Conservation (phyloP, 2,329 filamentous ascomycete genomes). For the Ophiocordyceps robertsii region DNA sequence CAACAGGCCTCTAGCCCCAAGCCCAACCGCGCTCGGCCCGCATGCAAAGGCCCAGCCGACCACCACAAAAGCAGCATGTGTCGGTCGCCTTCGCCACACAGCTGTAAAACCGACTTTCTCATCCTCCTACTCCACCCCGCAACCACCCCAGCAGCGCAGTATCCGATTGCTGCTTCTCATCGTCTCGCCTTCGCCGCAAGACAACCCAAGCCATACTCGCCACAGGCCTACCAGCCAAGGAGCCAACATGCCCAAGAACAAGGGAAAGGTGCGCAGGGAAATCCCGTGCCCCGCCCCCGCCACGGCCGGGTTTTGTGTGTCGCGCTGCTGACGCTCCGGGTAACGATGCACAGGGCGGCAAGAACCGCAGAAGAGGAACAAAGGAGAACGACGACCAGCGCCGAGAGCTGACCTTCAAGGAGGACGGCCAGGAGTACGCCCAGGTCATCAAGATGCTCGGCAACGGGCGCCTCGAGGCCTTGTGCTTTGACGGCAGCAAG, state of each 20-base stretch:
- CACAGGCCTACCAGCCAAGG: too few relatives aligned
- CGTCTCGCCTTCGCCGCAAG: not conserved
- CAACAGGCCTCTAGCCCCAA: not conserved
- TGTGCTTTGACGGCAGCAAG: constrained; percentile 77
- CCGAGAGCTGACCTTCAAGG: constrained; percentile 97
- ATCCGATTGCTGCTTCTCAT: not conserved
- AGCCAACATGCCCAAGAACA: constrained; percentile 87
- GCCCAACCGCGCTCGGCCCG: not conserved
- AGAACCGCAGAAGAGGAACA: constrained; percentile 97
- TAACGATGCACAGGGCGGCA: constrained; percentile 59
- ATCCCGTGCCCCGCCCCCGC: constrained; percentile 15
- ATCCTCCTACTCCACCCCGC: not conserved
- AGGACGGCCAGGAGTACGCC: constrained; percentile 69
- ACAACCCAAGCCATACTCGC: too few relatives aligned
- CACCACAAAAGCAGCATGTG: not conserved
- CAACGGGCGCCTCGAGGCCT: constrained; percentile 82
- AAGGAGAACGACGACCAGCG: constrained; percentile 99
- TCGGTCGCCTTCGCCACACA: not conserved
- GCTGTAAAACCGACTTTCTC: not conserved
- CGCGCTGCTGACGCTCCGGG: not conserved
- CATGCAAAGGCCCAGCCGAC: constrained; percentile 1
- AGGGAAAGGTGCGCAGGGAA: constrained; percentile 70
- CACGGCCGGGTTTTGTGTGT: constrained; percentile 2
- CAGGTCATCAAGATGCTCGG: constrained; percentile 76
- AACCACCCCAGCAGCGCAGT: not conserved